Percentiles rank a stretch among this genome's conserved stretches.
phyloP scores from a whole-genome alignment of 768 basidiomycete genomes.

The Amanita pseudoporphyria region DNA sequence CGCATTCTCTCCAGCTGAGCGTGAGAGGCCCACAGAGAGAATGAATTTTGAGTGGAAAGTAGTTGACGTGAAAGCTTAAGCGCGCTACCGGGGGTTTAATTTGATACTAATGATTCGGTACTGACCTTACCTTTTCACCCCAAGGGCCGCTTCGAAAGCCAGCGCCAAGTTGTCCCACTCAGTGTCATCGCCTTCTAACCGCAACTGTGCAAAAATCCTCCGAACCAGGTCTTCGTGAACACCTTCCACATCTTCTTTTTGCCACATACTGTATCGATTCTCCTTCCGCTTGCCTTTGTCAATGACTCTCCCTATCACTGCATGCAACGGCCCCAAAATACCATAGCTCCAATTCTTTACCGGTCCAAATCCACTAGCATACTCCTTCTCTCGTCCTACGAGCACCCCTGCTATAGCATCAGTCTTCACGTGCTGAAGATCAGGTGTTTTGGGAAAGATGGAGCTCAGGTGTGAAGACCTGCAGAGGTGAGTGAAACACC shows the following conservation, averaged over 20 bases:
- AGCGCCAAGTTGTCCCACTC: conserved; percentile 61
- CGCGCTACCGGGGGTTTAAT: conserved; percentile 34
- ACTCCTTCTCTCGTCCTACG: conserved; percentile 57
- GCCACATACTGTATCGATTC: conserved; percentile 22
- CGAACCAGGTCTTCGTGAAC: conserved; percentile 43
- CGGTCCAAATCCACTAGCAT: conserved; percentile 53
- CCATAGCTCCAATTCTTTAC: conserved; percentile 56
- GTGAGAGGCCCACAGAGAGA: conserved; percentile 66
- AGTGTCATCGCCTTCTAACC: conserved; percentile 35
- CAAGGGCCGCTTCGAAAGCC: conserved; percentile 56
- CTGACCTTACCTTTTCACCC: conserved; percentile 42
- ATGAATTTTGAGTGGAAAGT: conserved; percentile 50
- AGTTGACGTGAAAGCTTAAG: conserved; percentile 57
- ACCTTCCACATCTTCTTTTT: conserved; percentile 36
- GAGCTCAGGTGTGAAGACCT: conserved; percentile 34
- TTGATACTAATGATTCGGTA: not conserved
- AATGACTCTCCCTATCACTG: conserved; percentile 14
- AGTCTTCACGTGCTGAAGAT: conserved; percentile 27
- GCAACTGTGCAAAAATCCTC: conserved; percentile 49
- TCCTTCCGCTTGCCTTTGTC: conserved; percentile 19
- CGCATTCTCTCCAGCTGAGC: conserved; percentile 63
- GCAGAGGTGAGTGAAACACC: conserved; percentile 42
- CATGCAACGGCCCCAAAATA: conserved; percentile 47
- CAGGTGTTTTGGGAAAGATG: conserved; percentile 38
- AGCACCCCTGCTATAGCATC: conserved; percentile 60